Evolutionary conservation across 1,139 yeast genomes (phyloP).

Genomic region (Suhomyces guaymorum): DNA sequence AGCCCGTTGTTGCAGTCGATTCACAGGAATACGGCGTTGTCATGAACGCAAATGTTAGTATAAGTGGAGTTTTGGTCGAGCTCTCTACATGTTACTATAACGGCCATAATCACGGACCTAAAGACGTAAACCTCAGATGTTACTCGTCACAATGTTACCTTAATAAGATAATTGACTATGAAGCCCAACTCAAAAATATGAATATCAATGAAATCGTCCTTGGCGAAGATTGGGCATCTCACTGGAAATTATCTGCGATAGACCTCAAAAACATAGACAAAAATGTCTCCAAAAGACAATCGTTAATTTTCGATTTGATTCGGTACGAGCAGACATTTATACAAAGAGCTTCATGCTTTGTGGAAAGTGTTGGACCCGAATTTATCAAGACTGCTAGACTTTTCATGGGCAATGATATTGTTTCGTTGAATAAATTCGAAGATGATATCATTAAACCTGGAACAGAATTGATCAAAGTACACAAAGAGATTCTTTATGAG

Average conservation of each 20-base stretch:
- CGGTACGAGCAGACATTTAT: slow-evolving; percentile 75
- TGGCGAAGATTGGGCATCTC: slow-evolving; percentile 70
- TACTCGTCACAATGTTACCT: slow-evolving; percentile 42
- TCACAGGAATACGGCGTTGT: slow-evolving; percentile 25
- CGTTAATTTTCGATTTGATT: slow-evolving; percentile 74
- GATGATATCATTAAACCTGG: slow-evolving; percentile 64
- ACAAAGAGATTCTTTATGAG: slow-evolving; percentile 54
- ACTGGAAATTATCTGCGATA: slow-evolving; percentile 66
- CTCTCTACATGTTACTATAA: slow-evolving; percentile 40
- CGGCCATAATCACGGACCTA: slow-evolving; percentile 26
- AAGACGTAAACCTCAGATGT: slow-evolving; percentile 29
- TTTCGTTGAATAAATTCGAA: slow-evolving; percentile 50
- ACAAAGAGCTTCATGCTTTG: slow-evolving; percentile 65
- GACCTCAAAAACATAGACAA: slow-evolving; percentile 57
- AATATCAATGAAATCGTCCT: slow-evolving; percentile 40
- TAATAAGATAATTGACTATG: slow-evolving; percentile 41
- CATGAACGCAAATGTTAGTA: slow-evolving; percentile 23
- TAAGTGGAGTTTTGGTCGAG: slow-evolving; percentile 42
- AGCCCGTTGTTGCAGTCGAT: not conserved
- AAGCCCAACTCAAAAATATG: slow-evolving; percentile 31
- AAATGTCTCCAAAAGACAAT: slow-evolving; percentile 63
- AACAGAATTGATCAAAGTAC: slow-evolving; percentile 59
- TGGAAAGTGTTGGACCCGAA: slow-evolving; percentile 49
- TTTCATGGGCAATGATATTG: slow-evolving; percentile 36
- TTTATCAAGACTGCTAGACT: slow-evolving; percentile 51